Base-by-base conservation (phyloP, 371 early-diverging fungal genomes). In the Mucor piriformis region DNA sequence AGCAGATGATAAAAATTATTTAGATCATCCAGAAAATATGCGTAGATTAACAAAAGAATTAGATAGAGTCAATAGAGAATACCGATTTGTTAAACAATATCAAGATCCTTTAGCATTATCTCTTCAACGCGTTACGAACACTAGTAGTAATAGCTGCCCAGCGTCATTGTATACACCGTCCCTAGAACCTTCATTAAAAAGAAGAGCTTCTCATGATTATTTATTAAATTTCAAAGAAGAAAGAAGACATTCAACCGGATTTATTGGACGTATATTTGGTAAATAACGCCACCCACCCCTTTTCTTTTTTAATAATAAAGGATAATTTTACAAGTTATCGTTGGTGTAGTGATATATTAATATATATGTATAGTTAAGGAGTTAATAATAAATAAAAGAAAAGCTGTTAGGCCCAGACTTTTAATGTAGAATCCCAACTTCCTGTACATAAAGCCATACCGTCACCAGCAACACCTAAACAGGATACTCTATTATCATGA, bases 361-460 rank as follows among this genome's bases (percentile, higher is more conserved):
- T 29, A 29, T 29, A n/a, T n/a, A n/a, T n/a, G n/a, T n/a, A n/a
- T n/a, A n/a, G n/a, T n/a, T 42, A 44, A 24, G 44, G 44, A 44
- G 44, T 18, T 44, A 20, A 33, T 16, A 18, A 49, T 48, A 38
- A 57, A 49, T 21, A 38, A 47, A 49, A 49, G 11, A 32, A 10
- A n/a, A 49, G 1, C 6, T 51, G 6, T 55, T 61, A 69, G 42
- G 69, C 69, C 69, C 69, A 69, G 12, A 69, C 85, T 93, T 96
- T 97, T 59, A 98, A 85, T 70, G 90, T 76, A 49, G 88, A 89
- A 69, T 98, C 98, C 98, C 98, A 98, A 67, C 93, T 93, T 27
- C 97, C 98, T 0, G 98, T 98, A 71, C 95, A 95, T 66, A 98
- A 84, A 4, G 96, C 97, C 93, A 95, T 94, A 37, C 98, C 98